phyloP scores from a whole-genome alignment of 306 rosid genomes.

The Cucumis melo region DNA sequence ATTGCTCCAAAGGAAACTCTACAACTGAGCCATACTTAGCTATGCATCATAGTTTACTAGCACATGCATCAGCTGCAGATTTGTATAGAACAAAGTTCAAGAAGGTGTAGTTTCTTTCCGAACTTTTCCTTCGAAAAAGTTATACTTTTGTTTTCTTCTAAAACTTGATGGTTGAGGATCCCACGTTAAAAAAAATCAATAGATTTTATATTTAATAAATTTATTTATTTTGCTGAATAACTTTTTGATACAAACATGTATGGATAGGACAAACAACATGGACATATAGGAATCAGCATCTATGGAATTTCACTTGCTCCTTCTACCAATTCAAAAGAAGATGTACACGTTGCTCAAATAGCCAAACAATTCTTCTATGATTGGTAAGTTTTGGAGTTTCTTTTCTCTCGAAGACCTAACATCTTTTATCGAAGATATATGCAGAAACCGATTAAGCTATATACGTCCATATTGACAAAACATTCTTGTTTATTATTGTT shows the following conservation, averaged over 20 bases:
- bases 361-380: slow-evolving; percentile 21
- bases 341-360: slow-evolving; percentile 28
- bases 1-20: slow-evolving; percentile 39
- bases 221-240: too few species aligned
- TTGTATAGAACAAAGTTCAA: slow-evolving; percentile 29
- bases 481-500: too few species aligned
- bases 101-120: background rate
- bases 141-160: too few species aligned
- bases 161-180: too few species aligned
- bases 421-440: too few species aligned
- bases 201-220: too few species aligned
- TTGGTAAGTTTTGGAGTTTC: slow-evolving; percentile 19
- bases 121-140: too few species aligned
- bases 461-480: too few species aligned
- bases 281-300: slow-evolving; percentile 40
- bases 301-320: slow-evolving; percentile 22
- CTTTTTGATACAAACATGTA: background rate
- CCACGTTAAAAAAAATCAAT: too few species aligned
- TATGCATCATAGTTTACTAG: slow-evolving; percentile 25
- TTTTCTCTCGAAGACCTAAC: too few species aligned
- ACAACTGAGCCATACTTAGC: slow-evolving; percentile 45
- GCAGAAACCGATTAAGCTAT: too few species aligned
- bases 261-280: slow-evolving; percentile 38
- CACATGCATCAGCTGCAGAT: slow-evolving; percentile 38
- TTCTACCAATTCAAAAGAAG: slow-evolving; percentile 22